Percentiles rank a stretch among this genome's conserved stretches.
Conservation (phyloP, 1,139 yeast genomes). For the Hanseniaspora gamundiae region DNA sequence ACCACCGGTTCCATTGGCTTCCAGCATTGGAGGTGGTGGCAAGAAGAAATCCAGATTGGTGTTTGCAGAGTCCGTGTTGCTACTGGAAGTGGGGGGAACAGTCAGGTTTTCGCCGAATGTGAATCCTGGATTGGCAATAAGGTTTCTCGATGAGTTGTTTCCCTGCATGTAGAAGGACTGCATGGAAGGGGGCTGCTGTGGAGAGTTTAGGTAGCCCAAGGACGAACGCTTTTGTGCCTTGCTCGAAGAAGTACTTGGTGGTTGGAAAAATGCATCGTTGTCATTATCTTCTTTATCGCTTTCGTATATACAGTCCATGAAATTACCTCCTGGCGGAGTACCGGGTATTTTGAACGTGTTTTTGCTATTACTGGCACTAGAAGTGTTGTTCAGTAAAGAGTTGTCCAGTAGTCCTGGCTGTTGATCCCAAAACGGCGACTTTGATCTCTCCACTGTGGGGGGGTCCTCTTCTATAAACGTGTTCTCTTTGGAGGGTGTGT, state of each 20-base stretch:
- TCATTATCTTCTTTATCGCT: neutral
- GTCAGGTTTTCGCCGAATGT: neutral
- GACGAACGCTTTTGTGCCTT: neutral
- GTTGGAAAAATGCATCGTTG: neutral
- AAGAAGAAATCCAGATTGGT: neutral
- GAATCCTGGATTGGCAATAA: neutral
- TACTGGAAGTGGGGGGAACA: neutral
- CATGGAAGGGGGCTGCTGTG: constrained; percentile 1
- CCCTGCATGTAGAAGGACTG: constrained; percentile 1
- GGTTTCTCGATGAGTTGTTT: neutral
- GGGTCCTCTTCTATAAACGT: neutral
- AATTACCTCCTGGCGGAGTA: neutral
- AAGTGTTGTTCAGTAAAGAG: too few species aligned
- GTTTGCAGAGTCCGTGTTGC: neutral
- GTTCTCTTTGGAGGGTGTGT: neutral
- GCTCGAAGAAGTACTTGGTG: neutral
- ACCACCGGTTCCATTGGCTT: neutral
- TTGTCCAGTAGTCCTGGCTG: too few species aligned
- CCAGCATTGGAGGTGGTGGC: neutral
- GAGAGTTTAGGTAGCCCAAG: neutral
- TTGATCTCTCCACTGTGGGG: neutral
- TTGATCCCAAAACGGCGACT: neutral
- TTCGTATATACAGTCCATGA: neutral
- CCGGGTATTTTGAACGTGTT: neutral
- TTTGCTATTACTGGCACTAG: neutral